These are phyloP conservation scores for Aegilops tauschii DNA, from an alignment of 176 grass and related monocot species.

Conservation along the genomic window DNA sequence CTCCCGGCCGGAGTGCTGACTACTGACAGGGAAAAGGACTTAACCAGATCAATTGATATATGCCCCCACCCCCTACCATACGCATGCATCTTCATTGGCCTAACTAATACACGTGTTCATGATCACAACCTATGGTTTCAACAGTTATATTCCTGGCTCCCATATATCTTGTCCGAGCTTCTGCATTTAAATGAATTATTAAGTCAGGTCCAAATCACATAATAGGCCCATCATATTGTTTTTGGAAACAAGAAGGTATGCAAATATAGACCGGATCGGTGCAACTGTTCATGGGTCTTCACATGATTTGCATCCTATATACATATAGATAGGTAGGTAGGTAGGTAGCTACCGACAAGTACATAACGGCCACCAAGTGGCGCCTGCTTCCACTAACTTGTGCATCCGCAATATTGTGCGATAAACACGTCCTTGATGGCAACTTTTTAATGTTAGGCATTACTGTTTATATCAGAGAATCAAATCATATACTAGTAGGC, in stretches of 20 bases:
- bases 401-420: not conserved
- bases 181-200: not conserved
- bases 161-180: not conserved
- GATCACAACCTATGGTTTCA: not conserved
- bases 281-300: slow-evolving; percentile 11
- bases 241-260: slow-evolving; percentile 30
- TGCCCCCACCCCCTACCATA: not conserved
- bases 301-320: not conserved
- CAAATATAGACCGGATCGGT: not conserved
- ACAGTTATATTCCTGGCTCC: not conserved
- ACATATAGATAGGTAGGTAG: not conserved
- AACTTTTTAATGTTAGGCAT: not conserved
- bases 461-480: not conserved
- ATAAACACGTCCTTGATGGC: not conserved
- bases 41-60: too few relatives aligned
- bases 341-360: not conserved
- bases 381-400: slow-evolving; percentile 26
- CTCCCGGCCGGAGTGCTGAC: not conserved
- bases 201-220: slow-evolving; percentile 29
- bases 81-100: not conserved
- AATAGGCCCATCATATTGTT: not conserved
- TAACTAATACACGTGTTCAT: not conserved
- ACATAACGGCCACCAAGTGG: not conserved
- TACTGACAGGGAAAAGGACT: not conserved
- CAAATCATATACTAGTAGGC: not conserved